Base-by-base conservation (phyloP, 768 basidiomycete species). In the Naganishia vaughanmartiniae region DNA sequence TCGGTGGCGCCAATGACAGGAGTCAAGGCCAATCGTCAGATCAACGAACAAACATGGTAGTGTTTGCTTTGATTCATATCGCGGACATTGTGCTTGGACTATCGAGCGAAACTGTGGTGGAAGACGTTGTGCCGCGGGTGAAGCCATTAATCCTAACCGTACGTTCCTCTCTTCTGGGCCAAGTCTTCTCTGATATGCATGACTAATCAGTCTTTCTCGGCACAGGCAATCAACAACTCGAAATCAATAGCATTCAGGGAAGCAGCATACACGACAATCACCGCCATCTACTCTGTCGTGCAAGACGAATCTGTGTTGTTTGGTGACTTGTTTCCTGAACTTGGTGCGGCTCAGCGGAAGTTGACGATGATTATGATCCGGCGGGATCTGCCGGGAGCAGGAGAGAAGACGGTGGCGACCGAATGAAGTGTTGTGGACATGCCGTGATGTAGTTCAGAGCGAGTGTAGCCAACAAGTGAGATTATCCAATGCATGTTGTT, bases 271-370 rank as follows among this genome's bases (percentile, higher is more conserved):
- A 60, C 58, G 9, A 34, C 60, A 2, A 33, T 70, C n/a, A 31
- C 65, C 12, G 63, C 63, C 21, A n/a, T 70, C 19, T 51, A 65
- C 7, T 54, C 53, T 2, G 30, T 45, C 21, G 39, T 70, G 11
- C 24, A 36, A 10, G 34, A 65, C 21, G 28, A 30, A 21, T 17
- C 53, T 30, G 60, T 31, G 19, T 11, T 53, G 33, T 33, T 70
- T 15, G 26, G 34, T n/a, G 30, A 65, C 24, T 26, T 54, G 30
- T 53, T 70, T 12, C 63, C 69, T 15, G 69, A 60, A 39, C 54
- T 70, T 53, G 54, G 60, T n/a, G 53, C 31, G 19, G 57, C 46
- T 21, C 69, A 70, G 54, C 46, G 53, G 48, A 60, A 70, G 28
- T 26, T 70, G 34, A 36, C 30, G 24, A 39, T 60, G 45, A 54